A percentile compares a stretch with the other conserved stretches of the same genome.
These are phyloP conservation scores for Nicotiana knightiana DNA, from an alignment of 257 asterid species.

Conservation along the genomic window DNA sequence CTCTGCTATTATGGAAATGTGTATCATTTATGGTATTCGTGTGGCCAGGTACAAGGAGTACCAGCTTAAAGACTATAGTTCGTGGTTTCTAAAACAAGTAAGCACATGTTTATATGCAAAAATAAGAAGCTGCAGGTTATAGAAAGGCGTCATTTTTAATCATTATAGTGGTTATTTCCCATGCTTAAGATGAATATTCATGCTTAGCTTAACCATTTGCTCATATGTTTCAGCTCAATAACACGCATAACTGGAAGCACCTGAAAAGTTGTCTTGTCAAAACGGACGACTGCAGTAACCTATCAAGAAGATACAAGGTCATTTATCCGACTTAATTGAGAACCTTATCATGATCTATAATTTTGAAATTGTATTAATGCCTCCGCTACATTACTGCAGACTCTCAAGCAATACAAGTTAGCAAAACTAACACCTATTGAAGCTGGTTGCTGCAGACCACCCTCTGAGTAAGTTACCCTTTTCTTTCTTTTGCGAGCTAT, in stretches of 20 bases:
- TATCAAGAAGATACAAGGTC: conserved; percentile 72
- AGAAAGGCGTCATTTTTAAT: neutral
- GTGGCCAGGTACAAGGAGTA: conserved; percentile 76
- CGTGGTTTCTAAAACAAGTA: conserved; percentile 89
- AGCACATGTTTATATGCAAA: conserved; percentile 15
- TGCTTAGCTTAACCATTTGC: neutral
- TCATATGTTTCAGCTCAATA: conserved; percentile 57
- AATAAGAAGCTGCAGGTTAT: neutral
- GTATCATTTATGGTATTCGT: conserved; percentile 3
- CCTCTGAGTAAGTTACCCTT: conserved; percentile 56
- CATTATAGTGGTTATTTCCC: neutral
- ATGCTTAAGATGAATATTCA: neutral
- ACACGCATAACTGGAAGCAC: conserved; percentile 66
- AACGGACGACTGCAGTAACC: conserved; percentile 59
- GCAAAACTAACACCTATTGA: conserved; percentile 84
- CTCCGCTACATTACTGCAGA: conserved; percentile 34
- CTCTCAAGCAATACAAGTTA: conserved; percentile 43
- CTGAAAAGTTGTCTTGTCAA: conserved; percentile 86
- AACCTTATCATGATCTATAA: neutral
- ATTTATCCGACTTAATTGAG: neutral
- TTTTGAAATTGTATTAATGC: neutral
- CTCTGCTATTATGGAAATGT: neutral
- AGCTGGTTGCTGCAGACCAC: conserved; percentile 96
- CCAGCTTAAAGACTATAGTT: conserved; percentile 83
- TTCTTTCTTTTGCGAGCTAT: neutral